These are phyloP conservation scores for Cladosporium colombiae DNA, from an alignment of 2,329 filamentous ascomycete genomes.

Conservation along the genomic window DNA sequence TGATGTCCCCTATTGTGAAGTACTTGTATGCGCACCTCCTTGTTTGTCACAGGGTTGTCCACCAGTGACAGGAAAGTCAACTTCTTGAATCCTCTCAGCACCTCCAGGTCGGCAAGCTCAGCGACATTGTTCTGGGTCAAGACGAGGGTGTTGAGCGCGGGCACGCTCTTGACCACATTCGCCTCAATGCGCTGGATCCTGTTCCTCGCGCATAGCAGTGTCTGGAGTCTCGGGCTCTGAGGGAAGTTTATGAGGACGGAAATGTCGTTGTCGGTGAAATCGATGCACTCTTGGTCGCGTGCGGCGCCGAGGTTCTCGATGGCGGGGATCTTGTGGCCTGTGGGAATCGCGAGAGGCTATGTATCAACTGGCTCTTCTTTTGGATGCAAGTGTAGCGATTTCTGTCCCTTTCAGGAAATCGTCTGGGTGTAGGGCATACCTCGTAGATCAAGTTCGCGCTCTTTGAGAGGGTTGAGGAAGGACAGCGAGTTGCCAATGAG, in stretches of 20 bases:
- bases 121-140: conserved; percentile 78
- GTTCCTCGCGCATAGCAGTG: conserved; percentile 86
- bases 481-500: conserved; percentile 92
- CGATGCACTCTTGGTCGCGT: conserved; percentile 93
- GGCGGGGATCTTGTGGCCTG: conserved; percentile 95
- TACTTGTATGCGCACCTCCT: conserved; percentile 67
- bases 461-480: conserved; percentile 97
- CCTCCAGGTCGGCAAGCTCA: conserved; percentile 85
- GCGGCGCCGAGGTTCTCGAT: conserved; percentile 98
- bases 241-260: conserved; percentile 88
- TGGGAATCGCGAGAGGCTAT: conserved; percentile 48
- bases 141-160: conserved; percentile 78
- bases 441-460: conserved; percentile 98
- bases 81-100: conserved; percentile 66
- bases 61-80: conserved; percentile 79
- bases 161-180: conserved; percentile 71
- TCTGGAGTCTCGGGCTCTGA: conserved; percentile 81
- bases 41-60: conserved; percentile 88
- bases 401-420: conserved; percentile 78
- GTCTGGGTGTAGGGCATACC: conserved; percentile 66
- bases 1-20: conserved; percentile 8
- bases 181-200: conserved; percentile 80
- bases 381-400: conserved; percentile 73
- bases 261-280: conserved; percentile 98
- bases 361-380: conserved; percentile 47